Evolutionary conservation across 371 early-diverging fungal genomes (phyloP), one percentile per base, ranked within the genome.

Genomic region (Mucor indicus): DNA sequence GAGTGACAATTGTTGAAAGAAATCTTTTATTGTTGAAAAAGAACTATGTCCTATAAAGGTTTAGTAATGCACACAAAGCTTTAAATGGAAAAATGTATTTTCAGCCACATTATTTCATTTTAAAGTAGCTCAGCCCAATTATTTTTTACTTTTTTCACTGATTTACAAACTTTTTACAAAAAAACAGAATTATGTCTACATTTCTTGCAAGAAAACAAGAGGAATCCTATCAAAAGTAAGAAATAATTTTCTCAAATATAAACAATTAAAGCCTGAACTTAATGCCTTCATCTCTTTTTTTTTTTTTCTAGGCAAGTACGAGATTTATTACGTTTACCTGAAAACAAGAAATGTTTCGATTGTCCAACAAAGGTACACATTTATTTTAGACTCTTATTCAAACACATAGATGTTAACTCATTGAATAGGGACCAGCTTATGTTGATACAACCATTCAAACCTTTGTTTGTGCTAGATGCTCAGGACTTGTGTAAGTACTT

Each of bases 301-400:
- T 35, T 35, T 35, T 16, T 35, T 23, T 41, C 17, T 48, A 64
- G 64, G 46, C 50, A 53, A 53, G 54, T 69, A 4, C 48, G 58
- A 36, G 59, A 55, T 10, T 43, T 64, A 20, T 40, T 69, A 12
- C 50, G 53, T 23, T 45, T 70, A 30, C 72, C 75, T 16, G 77
- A 68, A 45, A 80, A 80, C 69, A 77, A 75, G 60, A 77, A 80
- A 55, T 81, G 82, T 57, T 79, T 81, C 44, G 79, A 81, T 60
- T 79, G 81, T 29, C 75, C 79, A 16, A 75, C 77, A 55, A 83
- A 77, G 75, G 81, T 79, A 70, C 24, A 13, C 22, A 21, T 16
- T 7, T 19, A 31, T n/a, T 17, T 17, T 10, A 31, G 2, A 31
- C 10, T 10, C 10, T 10, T 15, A 2, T 12, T 23, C 12, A 16